phyloP scores from a whole-genome alignment of 2,329 filamentous ascomycete genomes.

The Periglandula ipomoeae region DNA sequence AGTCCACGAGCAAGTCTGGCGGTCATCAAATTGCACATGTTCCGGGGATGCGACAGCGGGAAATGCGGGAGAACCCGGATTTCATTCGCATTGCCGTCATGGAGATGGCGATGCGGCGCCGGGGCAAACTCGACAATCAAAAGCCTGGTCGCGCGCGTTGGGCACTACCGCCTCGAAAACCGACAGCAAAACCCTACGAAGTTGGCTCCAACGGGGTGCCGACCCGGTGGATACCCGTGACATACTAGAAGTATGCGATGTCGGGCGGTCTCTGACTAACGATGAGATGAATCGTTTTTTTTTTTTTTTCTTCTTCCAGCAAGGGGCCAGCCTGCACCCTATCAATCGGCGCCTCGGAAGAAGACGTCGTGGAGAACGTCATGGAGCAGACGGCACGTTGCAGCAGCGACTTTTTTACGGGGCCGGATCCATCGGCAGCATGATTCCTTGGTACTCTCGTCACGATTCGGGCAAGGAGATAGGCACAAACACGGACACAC shows the following conservation, averaged over 20 bases:
- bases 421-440: neutral
- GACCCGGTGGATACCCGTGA: conserved; percentile 43
- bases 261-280: neutral
- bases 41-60: conserved; percentile 49
- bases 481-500: neutral
- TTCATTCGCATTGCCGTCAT: conserved; percentile 64
- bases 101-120: conserved; percentile 62
- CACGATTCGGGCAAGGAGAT: no score
- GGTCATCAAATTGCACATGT: conserved; percentile 24
- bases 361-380: neutral
- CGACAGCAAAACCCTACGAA: conserved; percentile 43
- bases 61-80: conserved; percentile 61
- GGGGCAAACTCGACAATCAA: conserved; percentile 56
- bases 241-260: conserved; percentile 11
- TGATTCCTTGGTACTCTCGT: neutral
- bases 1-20: conserved; percentile 19
- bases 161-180: conserved; percentile 56
- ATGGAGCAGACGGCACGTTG: conserved; percentile 4
- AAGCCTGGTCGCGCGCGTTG: conserved; percentile 59
- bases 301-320: neutral
- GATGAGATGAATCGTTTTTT: neutral
- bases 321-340: neutral
- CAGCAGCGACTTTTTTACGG: neutral
- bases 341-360: neutral
- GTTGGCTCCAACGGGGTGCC: conserved; percentile 51